Base-by-base conservation (phyloP, 495 filamentous ascomycete genomes). In the Aspergillus funiculosus region DNA sequence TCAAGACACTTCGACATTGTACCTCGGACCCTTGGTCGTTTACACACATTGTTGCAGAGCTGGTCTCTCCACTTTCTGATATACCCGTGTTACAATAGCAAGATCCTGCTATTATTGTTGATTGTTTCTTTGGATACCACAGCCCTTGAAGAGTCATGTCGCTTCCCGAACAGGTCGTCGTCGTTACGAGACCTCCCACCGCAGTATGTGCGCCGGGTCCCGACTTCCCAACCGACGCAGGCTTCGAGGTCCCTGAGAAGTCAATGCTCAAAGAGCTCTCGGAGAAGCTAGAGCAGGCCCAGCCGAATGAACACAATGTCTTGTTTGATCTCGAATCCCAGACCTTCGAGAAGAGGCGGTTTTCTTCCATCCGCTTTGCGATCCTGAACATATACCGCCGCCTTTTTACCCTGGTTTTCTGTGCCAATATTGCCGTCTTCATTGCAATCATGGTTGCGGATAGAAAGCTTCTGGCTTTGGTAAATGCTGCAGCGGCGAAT, bases 401-500 rank as follows among this genome's bases (percentile, higher is more conserved):
- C 2, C 67, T 81, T 1, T 81, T 79, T 57, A 63, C 67, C 1
- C 24, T 79, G 11, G 70, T 78, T 11, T 73, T 77, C 37, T 41
- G 69, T 8, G 67, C 62, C 53, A 83, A 84, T 51, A 31, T 77
- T 27, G 68, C 62, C 20, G 61, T 72, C 11, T 71, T 82, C 40
- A 58, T 75, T 32, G 57, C 55, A n/a, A 39, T 77, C 21, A 58
- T 68, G 54, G 41, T 46, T 7, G 49, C 60, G 1, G 55, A 71
- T 44, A 61, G 57, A 36, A 71, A 55, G 29, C 50, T 68, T 1
- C 24, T 70, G 11, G 58, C 64, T 0, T 42, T 71, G 35, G 62
- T 73, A 20, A 80, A 75, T 46, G 78, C 76, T 13, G 58, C 66
- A 0, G 69, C 77, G 4, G 67, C 70, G 17, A 81, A 81, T 39